phyloP scores from a whole-genome alignment of 768 basidiomycete species.

The Melanogaster broomeanus region DNA sequence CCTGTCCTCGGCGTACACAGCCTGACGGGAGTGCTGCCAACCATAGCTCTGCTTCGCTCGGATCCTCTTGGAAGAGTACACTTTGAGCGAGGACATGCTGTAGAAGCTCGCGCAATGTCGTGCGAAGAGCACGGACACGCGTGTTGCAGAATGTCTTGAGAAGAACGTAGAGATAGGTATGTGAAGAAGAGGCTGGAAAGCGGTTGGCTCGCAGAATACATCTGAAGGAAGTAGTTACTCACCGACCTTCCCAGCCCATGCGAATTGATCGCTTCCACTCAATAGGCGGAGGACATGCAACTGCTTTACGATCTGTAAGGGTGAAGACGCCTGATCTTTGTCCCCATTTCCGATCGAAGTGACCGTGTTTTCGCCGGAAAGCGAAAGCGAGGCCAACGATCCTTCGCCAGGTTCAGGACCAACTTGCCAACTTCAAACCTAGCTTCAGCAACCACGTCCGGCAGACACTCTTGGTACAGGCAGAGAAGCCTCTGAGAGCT shows the following conservation, averaged over 20 bases:
- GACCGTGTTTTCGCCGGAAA: slow-evolving; percentile 8
- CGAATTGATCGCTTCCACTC: slow-evolving; percentile 77
- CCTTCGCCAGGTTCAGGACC: slow-evolving; percentile 48
- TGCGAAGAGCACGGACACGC: slow-evolving; percentile 51
- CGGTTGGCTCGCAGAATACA: slow-evolving; percentile 1
- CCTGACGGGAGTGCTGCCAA: slow-evolving; percentile 59
- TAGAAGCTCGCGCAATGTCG: slow-evolving; percentile 55
- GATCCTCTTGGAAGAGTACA: slow-evolving; percentile 79
- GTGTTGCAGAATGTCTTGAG: slow-evolving; percentile 61
- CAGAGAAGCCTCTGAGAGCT: slow-evolving; percentile 78
- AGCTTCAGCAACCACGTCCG: slow-evolving; percentile 72
- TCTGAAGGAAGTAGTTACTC: slow-evolving; percentile 20
- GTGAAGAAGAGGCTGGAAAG: slow-evolving; percentile 44
- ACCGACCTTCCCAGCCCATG: slow-evolving; percentile 78
- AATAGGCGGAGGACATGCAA: slow-evolving; percentile 78
- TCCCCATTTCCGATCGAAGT: slow-evolving; percentile 13
- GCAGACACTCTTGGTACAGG: slow-evolving; percentile 81
- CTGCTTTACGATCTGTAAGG: slow-evolving; percentile 60
- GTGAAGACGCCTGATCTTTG: slow-evolving; percentile 12
- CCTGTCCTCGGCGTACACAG: slow-evolving; percentile 32
- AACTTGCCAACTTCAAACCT: slow-evolving; percentile 88
- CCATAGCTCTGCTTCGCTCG: slow-evolving; percentile 74
- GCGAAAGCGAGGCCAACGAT: slow-evolving; percentile 18
- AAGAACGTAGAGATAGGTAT: slow-evolving; percentile 73
- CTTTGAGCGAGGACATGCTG: slow-evolving; percentile 66